phyloP scores from a whole-genome alignment of 164 flowering plant species.

The Aristolochia fimbriata region DNA sequence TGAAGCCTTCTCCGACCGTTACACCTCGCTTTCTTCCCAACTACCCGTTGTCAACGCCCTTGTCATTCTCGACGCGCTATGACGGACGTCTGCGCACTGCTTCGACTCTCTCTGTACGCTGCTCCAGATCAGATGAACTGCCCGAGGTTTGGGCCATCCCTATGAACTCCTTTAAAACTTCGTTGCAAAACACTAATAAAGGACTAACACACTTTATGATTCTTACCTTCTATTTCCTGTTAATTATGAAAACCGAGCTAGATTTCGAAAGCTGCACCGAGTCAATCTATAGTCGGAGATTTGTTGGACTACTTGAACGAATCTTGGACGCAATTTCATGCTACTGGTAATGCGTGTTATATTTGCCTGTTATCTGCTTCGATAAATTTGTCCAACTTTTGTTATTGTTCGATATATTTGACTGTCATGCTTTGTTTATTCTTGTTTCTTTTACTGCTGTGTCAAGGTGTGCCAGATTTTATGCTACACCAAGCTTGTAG shows the following conservation, averaged over 20 bases:
- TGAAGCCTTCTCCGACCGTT: conserved; percentile 10
- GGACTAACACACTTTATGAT: not conserved
- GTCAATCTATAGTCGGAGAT: conserved; percentile 60
- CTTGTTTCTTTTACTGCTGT: too few relatives aligned
- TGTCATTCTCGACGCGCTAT: not conserved
- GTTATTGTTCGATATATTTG: too few relatives aligned
- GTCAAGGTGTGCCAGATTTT: too few relatives aligned
- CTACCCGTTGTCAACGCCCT: conserved; percentile 6
- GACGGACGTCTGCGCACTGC: not conserved
- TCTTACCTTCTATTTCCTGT: not conserved
- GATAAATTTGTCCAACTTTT: too few relatives aligned
- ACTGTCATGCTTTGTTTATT: too few relatives aligned
- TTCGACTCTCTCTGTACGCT: conserved; percentile 14
- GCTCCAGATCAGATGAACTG: conserved; percentile 25
- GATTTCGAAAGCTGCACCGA: conserved; percentile 13
- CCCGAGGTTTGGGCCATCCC: conserved; percentile 21
- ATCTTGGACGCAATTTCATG: conserved; percentile 95
- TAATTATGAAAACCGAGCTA: not conserved
- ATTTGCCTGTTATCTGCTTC: not conserved
- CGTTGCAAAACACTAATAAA: not conserved
- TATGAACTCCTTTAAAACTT: not conserved
- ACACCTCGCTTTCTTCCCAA: conserved; percentile 11
- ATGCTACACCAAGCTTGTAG: too few relatives aligned
- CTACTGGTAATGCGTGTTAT: conserved; percentile 46
- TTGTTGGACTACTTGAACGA: conserved; percentile 81